phyloP scores from a whole-genome alignment of 179 eudicot species.

The Silene coronaria region DNA sequence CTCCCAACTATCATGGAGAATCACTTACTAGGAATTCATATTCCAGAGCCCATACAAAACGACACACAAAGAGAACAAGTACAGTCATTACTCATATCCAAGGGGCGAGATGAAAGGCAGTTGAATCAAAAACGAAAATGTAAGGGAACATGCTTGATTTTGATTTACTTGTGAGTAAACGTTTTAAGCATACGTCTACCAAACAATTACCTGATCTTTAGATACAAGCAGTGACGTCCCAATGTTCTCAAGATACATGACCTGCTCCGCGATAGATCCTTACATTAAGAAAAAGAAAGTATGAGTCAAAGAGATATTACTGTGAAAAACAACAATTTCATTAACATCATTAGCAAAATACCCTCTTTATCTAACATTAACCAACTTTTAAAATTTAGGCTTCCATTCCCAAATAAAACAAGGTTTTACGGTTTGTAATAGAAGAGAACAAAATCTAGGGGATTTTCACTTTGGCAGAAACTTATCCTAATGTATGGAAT shows the following conservation, averaged over 20 bases:
- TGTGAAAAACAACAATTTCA: not conserved
- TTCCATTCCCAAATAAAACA: too few relatives aligned
- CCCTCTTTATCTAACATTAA: too few relatives aligned
- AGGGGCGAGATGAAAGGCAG: not conserved
- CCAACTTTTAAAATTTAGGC: too few relatives aligned
- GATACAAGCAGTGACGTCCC: conserved; percentile 95
- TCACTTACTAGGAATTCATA: not conserved
- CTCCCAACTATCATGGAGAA: not conserved
- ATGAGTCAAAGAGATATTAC: not conserved
- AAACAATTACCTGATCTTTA: conserved; percentile 57
- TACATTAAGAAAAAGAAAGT: conserved; percentile 7
- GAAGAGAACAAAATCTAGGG: too few relatives aligned
- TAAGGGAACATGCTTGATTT: not conserved
- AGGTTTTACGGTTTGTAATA: too few relatives aligned
- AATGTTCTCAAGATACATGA: conserved; percentile 92
- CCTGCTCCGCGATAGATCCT: conserved; percentile 86
- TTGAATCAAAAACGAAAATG: not conserved
- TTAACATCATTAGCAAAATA: too few relatives aligned
- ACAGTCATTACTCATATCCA: not conserved
- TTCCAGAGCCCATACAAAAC: not conserved
- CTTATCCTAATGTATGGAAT: too few relatives aligned
- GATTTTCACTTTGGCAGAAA: too few relatives aligned
- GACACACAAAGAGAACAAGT: not conserved
- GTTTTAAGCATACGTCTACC: not conserved
- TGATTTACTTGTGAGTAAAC: not conserved